Conservation (phyloP, 495 filamentous ascomycete species). For the Lepidopterella palustris region DNA sequence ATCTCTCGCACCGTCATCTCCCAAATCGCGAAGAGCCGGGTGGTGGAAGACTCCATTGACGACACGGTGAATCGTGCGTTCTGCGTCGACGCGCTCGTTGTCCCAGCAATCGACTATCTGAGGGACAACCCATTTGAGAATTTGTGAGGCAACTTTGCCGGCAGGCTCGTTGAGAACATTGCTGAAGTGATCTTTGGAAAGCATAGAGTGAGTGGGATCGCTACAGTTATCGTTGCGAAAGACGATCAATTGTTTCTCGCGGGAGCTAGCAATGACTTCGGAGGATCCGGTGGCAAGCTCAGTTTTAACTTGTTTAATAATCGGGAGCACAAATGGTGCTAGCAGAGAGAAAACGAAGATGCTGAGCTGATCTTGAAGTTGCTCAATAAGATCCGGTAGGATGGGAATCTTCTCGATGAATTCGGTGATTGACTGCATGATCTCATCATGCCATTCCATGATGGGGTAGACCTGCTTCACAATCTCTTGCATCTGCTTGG, state of each 20-base stretch:
- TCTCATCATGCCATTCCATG: constrained; percentile 79
- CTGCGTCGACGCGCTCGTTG: constrained; percentile 59
- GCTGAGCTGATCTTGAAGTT: constrained; percentile 63
- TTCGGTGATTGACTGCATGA: constrained; percentile 69
- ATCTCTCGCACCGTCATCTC: constrained; percentile 65
- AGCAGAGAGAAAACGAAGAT: constrained; percentile 81
- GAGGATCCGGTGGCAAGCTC: constrained; percentile 78
- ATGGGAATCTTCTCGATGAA: constrained; percentile 76
- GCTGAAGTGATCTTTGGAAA: constrained; percentile 87
- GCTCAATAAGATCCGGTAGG: constrained; percentile 68
- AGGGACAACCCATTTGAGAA: constrained; percentile 76
- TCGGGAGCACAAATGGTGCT: constrained; percentile 76
- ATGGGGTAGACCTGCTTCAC: constrained; percentile 74
- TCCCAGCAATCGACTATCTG: constrained; percentile 84
- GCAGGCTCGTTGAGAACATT: constrained; percentile 78
- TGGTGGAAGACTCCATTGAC: constrained; percentile 82
- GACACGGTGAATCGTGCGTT: constrained; percentile 63
- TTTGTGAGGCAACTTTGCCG: constrained; percentile 68
- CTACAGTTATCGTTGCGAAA: constrained; percentile 68
- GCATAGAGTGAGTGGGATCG: constrained; percentile 92
- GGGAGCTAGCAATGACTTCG: constrained; percentile 75
- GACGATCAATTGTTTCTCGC: constrained; percentile 73
- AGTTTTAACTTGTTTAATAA: constrained; percentile 76
- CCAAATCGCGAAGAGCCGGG: constrained; percentile 63
- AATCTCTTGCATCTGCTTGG: constrained; percentile 56